A percentile compares a stretch with the other conserved stretches of the same genome.
These are phyloP conservation scores for Centaurea solstitialis DNA, from an alignment of 129 eudicot genomes.

Conservation along the genomic window DNA sequence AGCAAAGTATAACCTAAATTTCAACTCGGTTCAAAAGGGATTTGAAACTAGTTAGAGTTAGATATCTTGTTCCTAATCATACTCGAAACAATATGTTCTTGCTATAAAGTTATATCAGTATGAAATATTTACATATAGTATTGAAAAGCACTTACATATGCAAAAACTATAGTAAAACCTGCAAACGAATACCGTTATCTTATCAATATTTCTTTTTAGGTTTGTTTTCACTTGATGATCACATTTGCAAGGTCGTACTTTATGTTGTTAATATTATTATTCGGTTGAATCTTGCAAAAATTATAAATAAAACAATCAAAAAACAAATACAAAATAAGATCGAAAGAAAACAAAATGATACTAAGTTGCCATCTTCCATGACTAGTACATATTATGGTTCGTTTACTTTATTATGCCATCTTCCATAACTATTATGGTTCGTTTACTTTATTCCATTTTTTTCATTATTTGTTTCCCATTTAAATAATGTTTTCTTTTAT, in stretches of 20 bases:
- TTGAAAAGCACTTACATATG: neutral
- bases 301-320: neutral
- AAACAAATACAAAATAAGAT: neutral
- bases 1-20: constrained; percentile 36
- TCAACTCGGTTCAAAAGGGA: constrained; percentile 25
- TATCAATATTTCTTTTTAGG: neutral
- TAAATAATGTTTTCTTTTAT: neutral
- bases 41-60: constrained; percentile 14
- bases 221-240: neutral
- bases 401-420: too few relatives aligned
- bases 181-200: neutral
- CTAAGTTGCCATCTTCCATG: neutral
- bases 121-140: too few relatives aligned
- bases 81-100: neutral
- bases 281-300: neutral
- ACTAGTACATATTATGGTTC: neutral
- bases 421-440: neutral
- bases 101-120: neutral
- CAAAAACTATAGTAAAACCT: neutral
- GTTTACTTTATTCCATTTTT: neutral
- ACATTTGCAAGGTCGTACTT: neutral
- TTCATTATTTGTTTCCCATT: neutral
- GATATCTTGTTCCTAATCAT: neutral
- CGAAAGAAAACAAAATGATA: neutral
- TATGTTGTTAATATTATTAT: neutral